A percentile compares a stretch with the other conserved stretches of the same genome.
Conservation (phyloP, 1,139 yeast species). For the Sugiyamaella castrensis region DNA sequence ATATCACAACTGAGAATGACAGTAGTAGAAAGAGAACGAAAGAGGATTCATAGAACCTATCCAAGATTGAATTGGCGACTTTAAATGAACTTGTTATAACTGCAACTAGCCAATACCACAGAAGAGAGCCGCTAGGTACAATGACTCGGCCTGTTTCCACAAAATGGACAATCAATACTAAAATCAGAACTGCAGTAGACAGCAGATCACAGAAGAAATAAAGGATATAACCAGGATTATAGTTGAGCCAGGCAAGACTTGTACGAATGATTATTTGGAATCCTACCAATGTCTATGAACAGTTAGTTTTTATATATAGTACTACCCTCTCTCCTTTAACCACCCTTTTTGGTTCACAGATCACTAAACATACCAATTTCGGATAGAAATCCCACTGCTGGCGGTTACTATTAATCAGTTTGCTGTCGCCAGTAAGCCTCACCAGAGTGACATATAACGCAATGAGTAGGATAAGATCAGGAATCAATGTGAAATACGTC, state of each 20-base stretch:
- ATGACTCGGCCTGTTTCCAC: slow-evolving; percentile 63
- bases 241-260: slow-evolving; percentile 5
- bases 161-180: slow-evolving; percentile 47
- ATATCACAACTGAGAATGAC: neutral
- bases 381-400: slow-evolving; percentile 13
- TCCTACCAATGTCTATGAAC: slow-evolving; percentile 2
- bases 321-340: neutral
- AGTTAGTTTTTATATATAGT: neutral
- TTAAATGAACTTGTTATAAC: slow-evolving; percentile 46
- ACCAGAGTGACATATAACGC: slow-evolving; percentile 1
- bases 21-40: neutral
- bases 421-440: neutral
- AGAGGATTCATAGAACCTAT: neutral
- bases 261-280: slow-evolving; percentile 7
- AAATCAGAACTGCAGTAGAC: slow-evolving; percentile 1
- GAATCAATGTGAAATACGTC: slow-evolving; percentile 16
- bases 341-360: neutral
- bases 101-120: slow-evolving; percentile 70
- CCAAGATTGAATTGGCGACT: slow-evolving; percentile 35
- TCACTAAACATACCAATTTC: slow-evolving; percentile 8
- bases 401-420: neutral
- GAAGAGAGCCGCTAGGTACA: slow-evolving; percentile 62
- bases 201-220: slow-evolving; percentile 2
- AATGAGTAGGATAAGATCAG: slow-evolving; percentile 9
- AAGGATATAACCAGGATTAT: neutral